Evolutionary conservation across 495 filamentous ascomycete genomes (phyloP).

Genomic region (Neurospora tetrasperma): DNA sequence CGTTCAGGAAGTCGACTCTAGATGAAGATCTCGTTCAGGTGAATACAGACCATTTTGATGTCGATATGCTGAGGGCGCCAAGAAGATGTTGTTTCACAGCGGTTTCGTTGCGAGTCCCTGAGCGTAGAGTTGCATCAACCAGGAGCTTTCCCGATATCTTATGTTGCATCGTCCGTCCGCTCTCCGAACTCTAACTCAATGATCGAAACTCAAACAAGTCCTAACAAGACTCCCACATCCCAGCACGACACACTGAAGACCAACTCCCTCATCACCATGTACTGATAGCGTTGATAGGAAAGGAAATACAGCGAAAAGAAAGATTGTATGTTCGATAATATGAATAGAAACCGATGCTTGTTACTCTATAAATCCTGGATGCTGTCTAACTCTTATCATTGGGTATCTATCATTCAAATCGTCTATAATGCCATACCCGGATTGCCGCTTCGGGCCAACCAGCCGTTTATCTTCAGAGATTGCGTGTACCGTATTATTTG

Average conservation of each 20-base stretch:
- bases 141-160: not conserved
- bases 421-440: not conserved
- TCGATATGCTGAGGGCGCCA: not conserved
- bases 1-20: not conserved
- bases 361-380: not conserved
- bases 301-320: not conserved
- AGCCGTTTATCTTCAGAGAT: not conserved
- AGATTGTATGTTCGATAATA: no score
- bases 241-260: not conserved
- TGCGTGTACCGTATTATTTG: slow-evolving; percentile 4
- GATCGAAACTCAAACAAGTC: not conserved
- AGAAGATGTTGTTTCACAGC: not conserved
- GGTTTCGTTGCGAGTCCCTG: not conserved
- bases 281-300: not conserved
- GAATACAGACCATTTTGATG: not conserved
- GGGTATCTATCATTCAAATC: not conserved
- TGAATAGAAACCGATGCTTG: not conserved
- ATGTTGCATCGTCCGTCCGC: not conserved
- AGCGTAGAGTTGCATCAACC: not conserved
- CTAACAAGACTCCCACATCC: not conserved
- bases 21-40: not conserved
- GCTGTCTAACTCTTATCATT: slow-evolving; percentile 2
- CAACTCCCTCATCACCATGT: not conserved
- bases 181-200: not conserved
- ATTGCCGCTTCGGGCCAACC: not conserved